A percentile compares a stretch with the other conserved stretches of the same genome.
phyloP scores from a whole-genome alignment of 2,329 filamentous ascomycete species.

The Diaporthe sp. region DNA sequence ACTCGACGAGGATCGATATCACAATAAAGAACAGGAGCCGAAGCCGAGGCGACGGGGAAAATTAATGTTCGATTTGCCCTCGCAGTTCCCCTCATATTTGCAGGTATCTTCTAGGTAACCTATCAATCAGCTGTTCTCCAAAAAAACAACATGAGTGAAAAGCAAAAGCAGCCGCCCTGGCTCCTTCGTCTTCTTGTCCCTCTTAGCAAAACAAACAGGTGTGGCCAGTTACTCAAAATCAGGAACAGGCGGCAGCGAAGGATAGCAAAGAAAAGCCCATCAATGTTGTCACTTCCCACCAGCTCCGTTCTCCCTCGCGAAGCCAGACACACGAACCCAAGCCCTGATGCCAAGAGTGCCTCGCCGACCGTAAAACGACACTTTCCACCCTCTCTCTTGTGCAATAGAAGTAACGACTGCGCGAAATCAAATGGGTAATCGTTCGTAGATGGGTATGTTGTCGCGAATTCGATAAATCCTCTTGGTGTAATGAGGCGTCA shows the following conservation, averaged over 20 bases:
- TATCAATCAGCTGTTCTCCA: constrained; percentile 29
- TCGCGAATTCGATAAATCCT: constrained; percentile 22
- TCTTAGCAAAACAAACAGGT: constrained; percentile 18
- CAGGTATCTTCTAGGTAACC: constrained; percentile 38
- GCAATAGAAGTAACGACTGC: constrained; percentile 19
- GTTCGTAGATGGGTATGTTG: constrained; percentile 36
- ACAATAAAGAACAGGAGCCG: neutral
- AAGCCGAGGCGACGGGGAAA: constrained; percentile 5
- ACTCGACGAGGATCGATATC: neutral
- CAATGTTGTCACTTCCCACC: constrained; percentile 10
- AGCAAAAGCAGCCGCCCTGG: constrained; percentile 7
- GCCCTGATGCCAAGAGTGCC: constrained; percentile 17
- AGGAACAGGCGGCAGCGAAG: constrained; percentile 9
- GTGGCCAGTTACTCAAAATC: constrained; percentile 31
- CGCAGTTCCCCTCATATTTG: constrained; percentile 31
- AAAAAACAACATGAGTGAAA: constrained; percentile 1
- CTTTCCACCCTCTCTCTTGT: constrained; percentile 13
- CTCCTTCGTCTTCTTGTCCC: neutral
- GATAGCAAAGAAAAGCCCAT: constrained; percentile 1
- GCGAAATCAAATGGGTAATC: constrained; percentile 38
- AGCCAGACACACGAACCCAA: neutral
- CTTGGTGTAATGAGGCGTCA: neutral
- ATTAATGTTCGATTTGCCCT: constrained; percentile 33
- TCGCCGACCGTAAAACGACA: constrained; percentile 10
- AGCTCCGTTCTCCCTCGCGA: constrained; percentile 17